Conservation (phyloP, 768 basidiomycete genomes). For the Psilocybe tampanensis region DNA sequence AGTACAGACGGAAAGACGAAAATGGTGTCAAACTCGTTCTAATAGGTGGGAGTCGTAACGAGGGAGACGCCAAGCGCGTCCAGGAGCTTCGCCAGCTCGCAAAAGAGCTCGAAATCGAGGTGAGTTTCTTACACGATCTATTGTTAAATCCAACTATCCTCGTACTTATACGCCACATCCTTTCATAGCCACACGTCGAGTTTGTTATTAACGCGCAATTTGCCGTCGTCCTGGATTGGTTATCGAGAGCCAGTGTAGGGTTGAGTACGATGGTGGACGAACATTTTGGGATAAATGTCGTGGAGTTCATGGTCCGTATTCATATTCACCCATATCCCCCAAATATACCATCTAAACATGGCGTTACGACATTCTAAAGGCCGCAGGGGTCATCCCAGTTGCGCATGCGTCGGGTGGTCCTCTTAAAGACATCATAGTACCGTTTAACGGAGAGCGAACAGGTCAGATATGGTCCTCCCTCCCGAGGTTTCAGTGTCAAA, state of each 20-base stretch:
- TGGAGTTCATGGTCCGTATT: constrained; percentile 88
- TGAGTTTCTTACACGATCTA: constrained; percentile 31
- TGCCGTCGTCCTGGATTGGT: constrained; percentile 64
- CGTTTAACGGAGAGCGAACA: constrained; percentile 69
- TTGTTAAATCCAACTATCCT: not conserved
- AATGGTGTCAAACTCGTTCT: constrained; percentile 63
- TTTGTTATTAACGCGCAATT: constrained; percentile 88
- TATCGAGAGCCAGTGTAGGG: constrained; percentile 80
- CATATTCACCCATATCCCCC: not conserved
- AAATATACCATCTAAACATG: not conserved
- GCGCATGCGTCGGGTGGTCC: constrained; percentile 95
- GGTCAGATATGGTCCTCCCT: constrained; percentile 37
- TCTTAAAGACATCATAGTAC: constrained; percentile 87
- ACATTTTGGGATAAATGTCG: constrained; percentile 97
- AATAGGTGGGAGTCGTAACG: constrained; percentile 86
- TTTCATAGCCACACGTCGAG: constrained; percentile 60
- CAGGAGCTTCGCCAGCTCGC: constrained; percentile 60
- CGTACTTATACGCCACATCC: not conserved
- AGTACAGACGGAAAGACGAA: constrained; percentile 41
- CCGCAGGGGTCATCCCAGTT: constrained; percentile 91
- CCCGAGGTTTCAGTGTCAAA: not conserved
- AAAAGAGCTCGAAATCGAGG: constrained; percentile 63
- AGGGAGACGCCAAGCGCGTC: constrained; percentile 72
- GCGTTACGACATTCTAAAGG: constrained; percentile 46
- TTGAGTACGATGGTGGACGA: constrained; percentile 98